phyloP scores from a whole-genome alignment of 768 basidiomycete genomes.

The Lyophyllum atratum region DNA sequence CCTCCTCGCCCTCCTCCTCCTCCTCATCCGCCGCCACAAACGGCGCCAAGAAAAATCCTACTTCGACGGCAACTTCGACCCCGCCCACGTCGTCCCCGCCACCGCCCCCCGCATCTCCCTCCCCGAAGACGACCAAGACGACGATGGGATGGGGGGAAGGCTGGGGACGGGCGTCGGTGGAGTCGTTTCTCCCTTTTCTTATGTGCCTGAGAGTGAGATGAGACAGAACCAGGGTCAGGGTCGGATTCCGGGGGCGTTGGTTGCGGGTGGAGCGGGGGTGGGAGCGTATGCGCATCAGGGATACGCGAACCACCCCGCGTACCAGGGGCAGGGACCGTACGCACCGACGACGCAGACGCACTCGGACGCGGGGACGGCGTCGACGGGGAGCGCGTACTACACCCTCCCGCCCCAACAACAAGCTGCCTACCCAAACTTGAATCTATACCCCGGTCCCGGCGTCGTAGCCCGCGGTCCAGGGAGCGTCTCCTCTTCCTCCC shows the following conservation, averaged over 20 bases:
- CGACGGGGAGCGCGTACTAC: slow-evolving; percentile 1
- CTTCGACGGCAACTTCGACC: slow-evolving; percentile 46
- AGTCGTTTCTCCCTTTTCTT: slow-evolving; percentile 33
- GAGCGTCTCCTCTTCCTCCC: slow-evolving; percentile 7
- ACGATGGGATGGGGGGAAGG: slow-evolving; percentile 39
- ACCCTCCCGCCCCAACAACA: not conserved
- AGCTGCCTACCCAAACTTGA: no score
- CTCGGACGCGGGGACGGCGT: slow-evolving; percentile 4
- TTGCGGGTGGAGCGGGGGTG: not conserved
- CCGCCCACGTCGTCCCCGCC: slow-evolving; percentile 24
- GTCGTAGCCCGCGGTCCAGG: not conserved
- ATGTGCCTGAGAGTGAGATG: not conserved
- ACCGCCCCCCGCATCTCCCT: slow-evolving; percentile 15
- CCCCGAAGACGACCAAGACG: slow-evolving; percentile 18
- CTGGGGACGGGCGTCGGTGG: slow-evolving; percentile 31
- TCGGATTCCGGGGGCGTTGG: not conserved
- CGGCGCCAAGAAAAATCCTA: slow-evolving; percentile 21
- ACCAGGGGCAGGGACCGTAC: not conserved
- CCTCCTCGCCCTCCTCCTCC: slow-evolving; percentile 23
- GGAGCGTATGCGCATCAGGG: not conserved
- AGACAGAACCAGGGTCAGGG: not conserved
- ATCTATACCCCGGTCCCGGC: not conserved
- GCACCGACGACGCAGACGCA: slow-evolving; percentile 1
- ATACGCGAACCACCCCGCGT: not conserved
- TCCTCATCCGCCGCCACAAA: slow-evolving; percentile 28